Evolutionary conservation across 495 filamentous ascomycete genomes (phyloP).

Genomic region (Podospora conica): DNA sequence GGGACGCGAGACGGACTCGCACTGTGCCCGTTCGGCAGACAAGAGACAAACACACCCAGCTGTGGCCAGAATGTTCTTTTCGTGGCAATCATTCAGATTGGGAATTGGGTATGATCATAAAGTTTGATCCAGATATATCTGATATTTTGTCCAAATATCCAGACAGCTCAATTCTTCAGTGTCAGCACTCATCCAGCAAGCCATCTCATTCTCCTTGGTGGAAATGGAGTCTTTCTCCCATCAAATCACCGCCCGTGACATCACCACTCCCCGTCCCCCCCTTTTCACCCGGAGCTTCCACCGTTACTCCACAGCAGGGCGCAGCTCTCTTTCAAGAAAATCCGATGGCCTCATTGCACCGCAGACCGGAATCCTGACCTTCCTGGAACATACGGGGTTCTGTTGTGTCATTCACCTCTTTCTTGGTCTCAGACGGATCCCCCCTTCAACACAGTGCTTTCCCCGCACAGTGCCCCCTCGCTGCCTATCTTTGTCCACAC

Average conservation of each 20-base stretch:
- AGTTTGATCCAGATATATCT: background rate
- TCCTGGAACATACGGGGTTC: too few species aligned
- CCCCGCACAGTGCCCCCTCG: background rate
- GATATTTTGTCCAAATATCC: too few species aligned
- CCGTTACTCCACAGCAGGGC: background rate
- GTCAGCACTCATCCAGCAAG: too few species aligned
- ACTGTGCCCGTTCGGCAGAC: constrained; percentile 1
- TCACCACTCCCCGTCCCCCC: background rate
- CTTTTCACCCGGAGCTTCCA: background rate
- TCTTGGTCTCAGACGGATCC: too few species aligned
- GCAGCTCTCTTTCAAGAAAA: background rate
- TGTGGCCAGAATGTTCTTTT: background rate
- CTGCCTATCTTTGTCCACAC: background rate
- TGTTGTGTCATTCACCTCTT: background rate
- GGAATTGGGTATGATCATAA: background rate
- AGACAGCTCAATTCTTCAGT: too few species aligned
- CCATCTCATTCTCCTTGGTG: background rate
- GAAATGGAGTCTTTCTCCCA: background rate
- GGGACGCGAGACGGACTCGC: background rate
- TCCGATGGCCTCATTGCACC: too few species aligned
- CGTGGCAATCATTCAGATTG: background rate
- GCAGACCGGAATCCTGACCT: too few species aligned
- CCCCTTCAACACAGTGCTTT: background rate
- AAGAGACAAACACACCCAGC: background rate
- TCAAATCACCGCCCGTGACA: background rate